Conservation (phyloP, 345 rosid genomes). For the Hirschfeldia incana region DNA sequence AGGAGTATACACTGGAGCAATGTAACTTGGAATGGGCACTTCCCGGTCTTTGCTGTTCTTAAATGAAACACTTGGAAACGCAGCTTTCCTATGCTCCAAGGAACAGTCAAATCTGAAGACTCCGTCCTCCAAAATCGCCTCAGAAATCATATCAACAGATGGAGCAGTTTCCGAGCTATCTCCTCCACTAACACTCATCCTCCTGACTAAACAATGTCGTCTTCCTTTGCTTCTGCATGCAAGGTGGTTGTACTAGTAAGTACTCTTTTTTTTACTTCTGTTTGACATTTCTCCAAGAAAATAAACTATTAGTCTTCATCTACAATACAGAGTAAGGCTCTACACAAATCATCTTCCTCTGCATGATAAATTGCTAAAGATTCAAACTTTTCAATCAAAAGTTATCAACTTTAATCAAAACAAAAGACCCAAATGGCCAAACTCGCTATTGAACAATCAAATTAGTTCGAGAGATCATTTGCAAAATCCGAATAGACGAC, state of each 20-base stretch:
- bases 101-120: constrained; percentile 82
- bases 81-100: constrained; percentile 51
- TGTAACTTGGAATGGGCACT: constrained; percentile 40
- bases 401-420: background rate
- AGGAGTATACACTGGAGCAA: constrained; percentile 60
- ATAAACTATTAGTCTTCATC: constrained; percentile 12
- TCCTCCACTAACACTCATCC: constrained; percentile 47
- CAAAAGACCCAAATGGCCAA: background rate
- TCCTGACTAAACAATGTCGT: constrained; percentile 33
- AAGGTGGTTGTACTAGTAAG: constrained; percentile 29
- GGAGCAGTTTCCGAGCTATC: constrained; percentile 34
- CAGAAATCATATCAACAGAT: constrained; percentile 54
- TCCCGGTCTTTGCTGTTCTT: constrained; percentile 55
- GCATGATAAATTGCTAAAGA: background rate
- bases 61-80: constrained; percentile 75
- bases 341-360: background rate
- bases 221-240: constrained; percentile 47
- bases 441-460: background rate
- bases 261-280: constrained; percentile 27
- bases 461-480: background rate
- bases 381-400: background rate
- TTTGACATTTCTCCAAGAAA: constrained; percentile 27
- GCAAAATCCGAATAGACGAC: constrained; percentile 3
- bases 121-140: constrained; percentile 72
- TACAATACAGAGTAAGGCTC: background rate